phyloP scores from a whole-genome alignment of 148 eudicot species.

The Rhododendron griersonianum region DNA sequence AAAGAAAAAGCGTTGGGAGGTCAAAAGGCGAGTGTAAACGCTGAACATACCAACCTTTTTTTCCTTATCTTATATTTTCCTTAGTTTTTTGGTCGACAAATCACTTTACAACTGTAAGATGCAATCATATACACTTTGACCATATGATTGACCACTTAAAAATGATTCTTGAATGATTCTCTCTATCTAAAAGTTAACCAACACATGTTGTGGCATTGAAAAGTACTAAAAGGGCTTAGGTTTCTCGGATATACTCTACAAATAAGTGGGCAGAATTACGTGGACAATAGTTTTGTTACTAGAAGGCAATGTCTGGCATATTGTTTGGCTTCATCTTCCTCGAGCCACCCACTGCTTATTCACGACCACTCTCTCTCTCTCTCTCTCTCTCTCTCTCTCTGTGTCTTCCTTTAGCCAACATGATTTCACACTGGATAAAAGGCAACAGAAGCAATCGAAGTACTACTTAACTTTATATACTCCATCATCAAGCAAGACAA shows the following conservation, averaged over 20 bases:
- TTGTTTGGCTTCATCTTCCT: constrained; percentile 12
- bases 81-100: neutral
- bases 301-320: neutral
- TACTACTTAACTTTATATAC: neutral
- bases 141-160: neutral
- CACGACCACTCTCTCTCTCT: neutral
- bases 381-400: constrained; percentile 1
- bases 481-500: constrained; percentile 2
- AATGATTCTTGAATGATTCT: neutral
- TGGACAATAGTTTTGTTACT: neutral
- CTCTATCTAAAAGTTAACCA: neutral
- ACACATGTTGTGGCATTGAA: neutral
- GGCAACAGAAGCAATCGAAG: neutral
- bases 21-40: neutral
- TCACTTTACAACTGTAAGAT: neutral
- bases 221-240: neutral
- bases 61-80: neutral
- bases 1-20: neutral
- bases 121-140: neutral
- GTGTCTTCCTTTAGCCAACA: constrained; percentile 5
- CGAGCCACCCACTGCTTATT: constrained; percentile 23
- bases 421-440: constrained; percentile 1
- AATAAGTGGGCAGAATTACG: constrained; percentile 8
- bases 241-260: neutral
- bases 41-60: neutral